Percentiles rank a stretch among this genome's conserved stretches.
Conservation (phyloP, 2,329 filamentous ascomycete genomes). For the Monosporascus sp. region DNA sequence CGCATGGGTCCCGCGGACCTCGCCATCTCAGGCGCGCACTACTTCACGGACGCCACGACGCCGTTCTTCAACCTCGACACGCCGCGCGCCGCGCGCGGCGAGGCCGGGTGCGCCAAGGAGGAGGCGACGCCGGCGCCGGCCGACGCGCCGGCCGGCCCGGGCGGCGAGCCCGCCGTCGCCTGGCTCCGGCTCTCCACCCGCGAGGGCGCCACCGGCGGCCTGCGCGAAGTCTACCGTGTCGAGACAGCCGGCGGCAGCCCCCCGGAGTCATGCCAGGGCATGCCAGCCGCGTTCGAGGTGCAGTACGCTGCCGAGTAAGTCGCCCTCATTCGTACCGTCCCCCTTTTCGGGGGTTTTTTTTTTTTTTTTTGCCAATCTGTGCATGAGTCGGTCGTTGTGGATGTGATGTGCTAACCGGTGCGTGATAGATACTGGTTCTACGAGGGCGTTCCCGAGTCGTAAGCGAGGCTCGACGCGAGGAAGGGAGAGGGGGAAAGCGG, state of each 20-base stretch:
- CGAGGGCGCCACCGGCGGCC: constrained; percentile 51
- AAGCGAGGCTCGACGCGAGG: neutral
- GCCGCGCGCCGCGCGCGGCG: constrained; percentile 46
- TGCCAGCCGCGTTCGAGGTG: constrained; percentile 60
- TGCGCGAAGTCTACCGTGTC: constrained; percentile 76
- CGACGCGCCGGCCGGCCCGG: constrained; percentile 51
- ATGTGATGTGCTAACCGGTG: neutral
- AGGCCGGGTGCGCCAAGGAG: constrained; percentile 58
- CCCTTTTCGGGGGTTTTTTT: too few species aligned
- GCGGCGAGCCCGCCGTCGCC: constrained; percentile 63
- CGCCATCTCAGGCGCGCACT: constrained; percentile 70
- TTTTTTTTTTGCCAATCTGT: too few species aligned
- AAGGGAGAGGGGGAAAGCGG: neutral
- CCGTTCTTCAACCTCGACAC: constrained; percentile 78
- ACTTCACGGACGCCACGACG: constrained; percentile 64
- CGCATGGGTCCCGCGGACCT: constrained; percentile 54
- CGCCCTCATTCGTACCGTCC: too few species aligned
- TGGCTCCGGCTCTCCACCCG: constrained; percentile 70
- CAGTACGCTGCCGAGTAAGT: constrained; percentile 82
- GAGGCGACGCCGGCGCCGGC: constrained; percentile 57
- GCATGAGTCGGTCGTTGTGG: neutral
- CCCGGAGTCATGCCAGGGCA: constrained; percentile 66
- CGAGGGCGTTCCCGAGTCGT: neutral
- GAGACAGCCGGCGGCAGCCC: constrained; percentile 76
- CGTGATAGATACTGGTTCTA: neutral